phyloP scores from a whole-genome alignment of 148 eudicot species.

The Cornus kousa region DNA sequence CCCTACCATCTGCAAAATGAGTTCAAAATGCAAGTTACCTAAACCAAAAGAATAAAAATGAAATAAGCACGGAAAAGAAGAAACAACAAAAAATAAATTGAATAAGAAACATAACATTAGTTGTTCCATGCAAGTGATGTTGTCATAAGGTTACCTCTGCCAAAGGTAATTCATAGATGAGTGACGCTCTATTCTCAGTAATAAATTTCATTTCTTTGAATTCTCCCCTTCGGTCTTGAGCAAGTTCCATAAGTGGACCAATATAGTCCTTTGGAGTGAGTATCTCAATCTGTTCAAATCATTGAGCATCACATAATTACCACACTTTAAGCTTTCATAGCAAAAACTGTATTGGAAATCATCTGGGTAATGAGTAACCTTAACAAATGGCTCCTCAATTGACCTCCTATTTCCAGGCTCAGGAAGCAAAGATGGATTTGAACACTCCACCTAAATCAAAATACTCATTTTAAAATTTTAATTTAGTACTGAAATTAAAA shows the following conservation, averaged over 20 bases:
- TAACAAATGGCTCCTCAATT: constrained; percentile 91
- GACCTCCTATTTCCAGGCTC: constrained; percentile 84
- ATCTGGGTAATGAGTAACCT: constrained; percentile 41
- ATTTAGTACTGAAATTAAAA: not conserved
- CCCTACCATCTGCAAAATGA: constrained; percentile 83
- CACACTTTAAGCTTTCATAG: not conserved
- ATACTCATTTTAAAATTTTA: constrained; percentile 8
- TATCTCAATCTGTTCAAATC: constrained; percentile 71
- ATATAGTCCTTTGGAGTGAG: constrained; percentile 93
- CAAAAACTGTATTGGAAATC: constrained; percentile 9
- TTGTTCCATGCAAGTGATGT: not conserved
- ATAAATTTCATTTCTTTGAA: constrained; percentile 95
- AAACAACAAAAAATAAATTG: constrained; percentile 6
- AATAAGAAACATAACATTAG: not conserved
- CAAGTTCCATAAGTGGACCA: constrained; percentile 96
- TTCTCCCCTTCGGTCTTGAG: constrained; percentile 93
- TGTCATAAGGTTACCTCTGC: constrained; percentile 63
- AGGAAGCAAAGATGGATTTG: constrained; percentile 95
- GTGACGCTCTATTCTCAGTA: constrained; percentile 77
- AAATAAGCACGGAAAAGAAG: not conserved
- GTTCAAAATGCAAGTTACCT: not conserved
- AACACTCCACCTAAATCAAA: constrained; percentile 73
- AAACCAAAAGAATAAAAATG: not conserved
- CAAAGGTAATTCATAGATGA: constrained; percentile 73
- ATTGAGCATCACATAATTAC: constrained; percentile 4